Percentiles rank a stretch among this genome's conserved stretches.
Evolutionary conservation across 2,329 filamentous ascomycete species (phyloP).

Genomic region (Dothistroma pini): DNA sequence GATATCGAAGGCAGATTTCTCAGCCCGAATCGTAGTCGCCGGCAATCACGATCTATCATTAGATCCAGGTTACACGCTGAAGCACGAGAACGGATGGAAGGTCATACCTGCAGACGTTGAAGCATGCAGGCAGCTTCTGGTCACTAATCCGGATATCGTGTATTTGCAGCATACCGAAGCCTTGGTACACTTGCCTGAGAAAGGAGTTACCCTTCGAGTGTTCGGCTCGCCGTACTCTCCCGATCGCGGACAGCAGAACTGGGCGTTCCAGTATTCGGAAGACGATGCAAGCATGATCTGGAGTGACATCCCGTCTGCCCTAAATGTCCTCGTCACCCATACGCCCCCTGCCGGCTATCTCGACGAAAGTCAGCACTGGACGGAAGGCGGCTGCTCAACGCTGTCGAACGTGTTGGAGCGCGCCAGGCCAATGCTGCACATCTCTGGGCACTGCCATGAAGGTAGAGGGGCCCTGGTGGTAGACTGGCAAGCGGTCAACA

Average conservation of each 20-base stretch:
- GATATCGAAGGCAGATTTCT: conserved; percentile 65
- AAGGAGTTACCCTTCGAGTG: conserved; percentile 59
- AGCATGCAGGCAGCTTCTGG: conserved; percentile 54
- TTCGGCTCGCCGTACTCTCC: conserved; percentile 69
- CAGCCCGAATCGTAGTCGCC: conserved; percentile 67
- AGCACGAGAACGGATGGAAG: conserved; percentile 30
- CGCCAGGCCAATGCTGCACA: conserved; percentile 59
- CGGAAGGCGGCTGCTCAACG: conserved; percentile 58
- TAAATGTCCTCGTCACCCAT: conserved; percentile 68
- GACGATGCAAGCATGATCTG: conserved; percentile 49
- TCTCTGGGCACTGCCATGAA: conserved; percentile 72
- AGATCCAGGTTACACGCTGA: conserved; percentile 41
- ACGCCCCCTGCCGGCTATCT: conserved; percentile 61
- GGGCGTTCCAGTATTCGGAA: conserved; percentile 64
- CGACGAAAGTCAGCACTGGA: conserved; percentile 44
- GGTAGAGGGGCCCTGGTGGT: conserved; percentile 62
- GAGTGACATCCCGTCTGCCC: conserved; percentile 57
- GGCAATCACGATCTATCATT: conserved; percentile 77
- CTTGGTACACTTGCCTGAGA: conserved; percentile 56
- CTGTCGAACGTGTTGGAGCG: conserved; percentile 57
- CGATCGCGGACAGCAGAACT: conserved; percentile 38
- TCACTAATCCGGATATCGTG: conserved; percentile 51
- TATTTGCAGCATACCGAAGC: conserved; percentile 61
- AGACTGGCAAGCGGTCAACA: conserved; percentile 47
- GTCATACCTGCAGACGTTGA: conserved; percentile 43